These are phyloP conservation scores for Aspergillus ibericus DNA, from an alignment of 2,329 filamentous ascomycete species.

Conservation along the genomic window DNA sequence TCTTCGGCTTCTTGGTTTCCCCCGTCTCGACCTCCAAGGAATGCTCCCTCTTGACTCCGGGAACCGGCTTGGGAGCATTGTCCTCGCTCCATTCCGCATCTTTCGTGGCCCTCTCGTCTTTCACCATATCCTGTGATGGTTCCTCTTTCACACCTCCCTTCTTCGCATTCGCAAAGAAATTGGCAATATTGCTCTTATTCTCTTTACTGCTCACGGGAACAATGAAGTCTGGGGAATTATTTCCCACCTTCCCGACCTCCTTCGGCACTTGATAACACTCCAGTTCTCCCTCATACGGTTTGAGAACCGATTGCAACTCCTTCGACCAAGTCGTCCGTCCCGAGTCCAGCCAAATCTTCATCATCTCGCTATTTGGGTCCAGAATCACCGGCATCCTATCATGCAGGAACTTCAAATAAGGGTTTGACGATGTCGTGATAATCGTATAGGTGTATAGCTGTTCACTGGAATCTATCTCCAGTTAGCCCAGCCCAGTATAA, in stretches of 20 bases:
- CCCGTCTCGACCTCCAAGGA: slow-evolving; percentile 27
- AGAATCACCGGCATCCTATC: slow-evolving; percentile 95
- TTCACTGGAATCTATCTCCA: slow-evolving; percentile 56
- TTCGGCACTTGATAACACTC: slow-evolving; percentile 83
- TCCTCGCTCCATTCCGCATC: slow-evolving; percentile 51
- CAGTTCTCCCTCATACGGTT: slow-evolving; percentile 74
- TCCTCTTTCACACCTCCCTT: slow-evolving; percentile 25
- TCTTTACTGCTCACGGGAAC: slow-evolving; percentile 79
- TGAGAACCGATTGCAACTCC: slow-evolving; percentile 76
- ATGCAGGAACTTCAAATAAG: slow-evolving; percentile 81
- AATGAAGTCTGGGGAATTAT: slow-evolving; percentile 80
- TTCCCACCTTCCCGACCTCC: slow-evolving; percentile 92
- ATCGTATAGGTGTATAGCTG: slow-evolving; percentile 87
- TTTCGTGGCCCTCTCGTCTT: slow-evolving; percentile 31
- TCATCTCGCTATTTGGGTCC: slow-evolving; percentile 68
- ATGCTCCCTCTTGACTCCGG: slow-evolving; percentile 51
- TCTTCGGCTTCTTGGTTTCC: slow-evolving; percentile 28
- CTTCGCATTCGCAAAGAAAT: slow-evolving; percentile 74
- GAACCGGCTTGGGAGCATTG: slow-evolving; percentile 53
- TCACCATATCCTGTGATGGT: slow-evolving; percentile 26
- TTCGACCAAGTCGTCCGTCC: slow-evolving; percentile 68
- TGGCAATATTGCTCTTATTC: slow-evolving; percentile 91
- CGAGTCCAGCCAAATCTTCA: slow-evolving; percentile 79
- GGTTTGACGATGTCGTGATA: slow-evolving; percentile 85
- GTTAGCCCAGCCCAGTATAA: background rate